Base-by-base conservation (phyloP, 1,139 yeast species). In the Geotrichum reessii region DNA sequence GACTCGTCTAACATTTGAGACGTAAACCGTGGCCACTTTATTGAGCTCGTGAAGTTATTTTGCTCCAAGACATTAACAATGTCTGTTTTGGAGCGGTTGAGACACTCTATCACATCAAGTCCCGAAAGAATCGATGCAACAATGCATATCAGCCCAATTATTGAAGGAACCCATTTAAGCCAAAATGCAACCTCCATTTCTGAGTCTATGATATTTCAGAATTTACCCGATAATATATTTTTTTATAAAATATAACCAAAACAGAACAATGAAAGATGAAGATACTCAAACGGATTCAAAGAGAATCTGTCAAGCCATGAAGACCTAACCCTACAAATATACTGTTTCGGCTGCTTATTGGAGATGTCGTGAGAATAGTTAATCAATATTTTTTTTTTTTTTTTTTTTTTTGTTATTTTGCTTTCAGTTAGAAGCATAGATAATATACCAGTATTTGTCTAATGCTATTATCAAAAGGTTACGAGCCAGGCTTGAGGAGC, bases 151-250 rank as follows among this genome's bases (percentile, higher is more conserved):
- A 52, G n/a, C 8, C 55, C 55, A 12, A 49, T 12, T 9, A 52
- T 17, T 8, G 47, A 27, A 17, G 55, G 50, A 6, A 52, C 28
- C 55, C 55, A 52, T 25, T 25, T 40, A 14, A 52, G 31, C 55
- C 55, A 52, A 12, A 33, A 19, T 37, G 42, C 42, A 37, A 37
- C 12, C 17, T 14, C 42, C 42, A 37, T 37, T 14, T 2, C 42
- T 37, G 42, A 37, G 17, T 12, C n/a, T 37, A 12, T 37, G 42
- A 14, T 12, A 14, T 14, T 4, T 2, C 6, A 11, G 42, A n/a
- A 5, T n/a, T 37, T 12, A 14, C 14, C 17, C n/a, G 42, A 5
- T 37, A 14, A 37, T 37, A n/a, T n/a, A n/a, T n/a, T n/a, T n/a
- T n/a, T 14, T 12, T 14, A n/a, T 37, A 7, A 37, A 14, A 14